phyloP scores from a whole-genome alignment of 2,329 filamentous ascomycete species.

The Clonostachys sp. region DNA sequence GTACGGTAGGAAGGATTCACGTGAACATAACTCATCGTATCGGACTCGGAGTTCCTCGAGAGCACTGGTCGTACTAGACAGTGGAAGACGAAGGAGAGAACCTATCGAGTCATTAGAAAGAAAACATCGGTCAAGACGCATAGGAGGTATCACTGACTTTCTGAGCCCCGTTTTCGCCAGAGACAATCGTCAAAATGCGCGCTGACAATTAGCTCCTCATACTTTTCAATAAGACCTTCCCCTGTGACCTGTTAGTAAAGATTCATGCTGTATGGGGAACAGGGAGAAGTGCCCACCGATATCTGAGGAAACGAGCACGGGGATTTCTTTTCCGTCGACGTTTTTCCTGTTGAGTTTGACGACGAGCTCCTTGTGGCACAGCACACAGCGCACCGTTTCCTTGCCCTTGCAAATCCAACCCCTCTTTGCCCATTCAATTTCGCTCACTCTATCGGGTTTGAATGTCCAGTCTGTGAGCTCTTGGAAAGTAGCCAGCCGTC shows the following conservation, averaged over 20 bases:
- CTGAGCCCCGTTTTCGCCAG: conserved; percentile 85
- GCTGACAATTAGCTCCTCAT: conserved; percentile 65
- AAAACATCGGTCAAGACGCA: no score
- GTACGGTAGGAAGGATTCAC: conserved; percentile 55
- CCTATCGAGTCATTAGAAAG: conserved; percentile 32
- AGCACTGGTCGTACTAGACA: conserved; percentile 57
- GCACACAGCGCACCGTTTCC: conserved; percentile 79
- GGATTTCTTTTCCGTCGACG: conserved; percentile 48
- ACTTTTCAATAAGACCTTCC: conserved; percentile 70
- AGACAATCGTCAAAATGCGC: conserved; percentile 79
- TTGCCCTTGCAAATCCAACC: conserved; percentile 84
- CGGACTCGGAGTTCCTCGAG: conserved; percentile 55
- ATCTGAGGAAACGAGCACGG: conserved; percentile 52
- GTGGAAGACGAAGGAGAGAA: conserved; percentile 54
- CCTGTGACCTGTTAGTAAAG: conserved; percentile 27
- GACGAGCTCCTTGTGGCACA: conserved; percentile 79
- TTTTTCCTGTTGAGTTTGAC: conserved; percentile 68
- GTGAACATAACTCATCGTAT: conserved; percentile 57
- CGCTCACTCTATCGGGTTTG: conserved; percentile 80
- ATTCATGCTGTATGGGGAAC: neutral
- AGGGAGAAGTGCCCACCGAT: conserved; percentile 32
- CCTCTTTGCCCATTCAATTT: conserved; percentile 90
- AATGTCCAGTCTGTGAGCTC: conserved; percentile 91
- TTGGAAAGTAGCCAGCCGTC: conserved; percentile 79
- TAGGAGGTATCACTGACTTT: conserved; percentile 47